A percentile compares a stretch with the other conserved stretches of the same genome.
These are phyloP conservation scores for Alternaria angustiovoidea DNA, from an alignment of 2,329 filamentous ascomycete species.

Conservation along the genomic window DNA sequence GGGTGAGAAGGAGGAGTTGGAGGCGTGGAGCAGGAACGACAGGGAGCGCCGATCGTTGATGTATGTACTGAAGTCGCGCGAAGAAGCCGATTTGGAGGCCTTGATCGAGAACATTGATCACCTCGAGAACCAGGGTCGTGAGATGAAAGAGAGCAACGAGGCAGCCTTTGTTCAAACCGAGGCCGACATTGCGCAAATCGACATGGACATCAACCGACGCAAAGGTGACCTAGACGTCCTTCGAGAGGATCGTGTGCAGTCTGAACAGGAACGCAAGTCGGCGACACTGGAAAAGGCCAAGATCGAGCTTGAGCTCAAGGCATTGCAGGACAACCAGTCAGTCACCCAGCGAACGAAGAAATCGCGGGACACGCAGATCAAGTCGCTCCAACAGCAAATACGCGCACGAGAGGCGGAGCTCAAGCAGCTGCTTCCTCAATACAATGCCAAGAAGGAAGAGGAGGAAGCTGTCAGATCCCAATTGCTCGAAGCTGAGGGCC, in stretches of 20 bases:
- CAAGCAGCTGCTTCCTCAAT: constrained; percentile 76
- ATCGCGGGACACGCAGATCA: constrained; percentile 75
- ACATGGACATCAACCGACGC: constrained; percentile 79
- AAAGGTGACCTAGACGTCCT: constrained; percentile 85
- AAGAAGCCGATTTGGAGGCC: constrained; percentile 80
- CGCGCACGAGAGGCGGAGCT: constrained; percentile 79
- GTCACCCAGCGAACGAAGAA: constrained; percentile 75
- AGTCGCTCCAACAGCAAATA: constrained; percentile 77
- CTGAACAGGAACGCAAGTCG: constrained; percentile 89
- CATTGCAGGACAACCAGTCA: constrained; percentile 81
- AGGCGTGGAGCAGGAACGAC: constrained; percentile 94
- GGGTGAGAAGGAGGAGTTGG: constrained; percentile 95
- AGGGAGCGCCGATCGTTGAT: constrained; percentile 89
- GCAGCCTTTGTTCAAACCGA: constrained; percentile 80
- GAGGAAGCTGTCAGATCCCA: constrained; percentile 75
- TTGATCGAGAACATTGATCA: constrained; percentile 85
- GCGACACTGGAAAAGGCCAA: constrained; percentile 82
- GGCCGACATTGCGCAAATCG: constrained; percentile 77
- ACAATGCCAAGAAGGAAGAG: constrained; percentile 74
- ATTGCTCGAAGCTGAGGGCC: constrained; percentile 78
- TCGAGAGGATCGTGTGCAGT: constrained; percentile 82
- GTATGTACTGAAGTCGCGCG: constrained; percentile 91
- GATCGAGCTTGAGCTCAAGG: constrained; percentile 83
- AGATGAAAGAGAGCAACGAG: constrained; percentile 82
- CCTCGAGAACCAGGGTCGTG: constrained; percentile 79